Evolutionary conservation across 495 filamentous ascomycete genomes (phyloP), one percentile per base, ranked within the genome.

Genomic region (Cetradonia linearis): DNA sequence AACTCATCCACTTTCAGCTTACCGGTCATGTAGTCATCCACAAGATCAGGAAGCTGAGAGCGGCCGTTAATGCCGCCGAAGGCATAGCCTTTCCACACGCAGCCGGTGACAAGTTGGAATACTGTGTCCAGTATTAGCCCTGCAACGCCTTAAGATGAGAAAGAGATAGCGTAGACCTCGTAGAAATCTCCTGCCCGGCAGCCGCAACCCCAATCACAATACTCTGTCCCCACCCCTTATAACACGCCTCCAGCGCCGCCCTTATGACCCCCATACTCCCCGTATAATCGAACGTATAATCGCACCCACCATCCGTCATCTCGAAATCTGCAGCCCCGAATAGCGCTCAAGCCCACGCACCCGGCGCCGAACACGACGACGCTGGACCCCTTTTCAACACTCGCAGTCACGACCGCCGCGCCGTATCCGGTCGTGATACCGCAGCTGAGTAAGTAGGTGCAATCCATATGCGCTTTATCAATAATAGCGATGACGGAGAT

Each of bases 231-330:
- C 93, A 98, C 33, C 93, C 93, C 81, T 98, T 98, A 75, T 98
- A 93, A 76, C 93, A 98, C 38, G 93, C 91, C 77, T 98, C 93
- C 52, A 98, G 82, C 49, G 93, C 93, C 33, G 87, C 88, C 61
- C 93, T 83, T 94, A 98, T 98, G 36, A 98, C 93, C 55, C 85
- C 81, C 33, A 96, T 90, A 68, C 96, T 97, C 23, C 93, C 93
- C 5, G 93, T 98, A 77, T 94, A 98, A 77, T 98, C 93, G 70
- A 98, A 98, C 50, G 93, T 98, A 76, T 97, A 98, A 76, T 98
- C 93, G 70, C 91, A 93, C n/a, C 93, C 93, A 61, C 93, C 93
- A 71, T 98, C 93, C n/a, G 93, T 98, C 87, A 97, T 89, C 76
- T 97, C 93, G 65, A 96, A 84, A 60, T 18, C 95, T 87, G 2